Evolutionary conservation across 805 yeast genomes (phyloP).

Genomic region (Ogataea polymorpha): DNA sequence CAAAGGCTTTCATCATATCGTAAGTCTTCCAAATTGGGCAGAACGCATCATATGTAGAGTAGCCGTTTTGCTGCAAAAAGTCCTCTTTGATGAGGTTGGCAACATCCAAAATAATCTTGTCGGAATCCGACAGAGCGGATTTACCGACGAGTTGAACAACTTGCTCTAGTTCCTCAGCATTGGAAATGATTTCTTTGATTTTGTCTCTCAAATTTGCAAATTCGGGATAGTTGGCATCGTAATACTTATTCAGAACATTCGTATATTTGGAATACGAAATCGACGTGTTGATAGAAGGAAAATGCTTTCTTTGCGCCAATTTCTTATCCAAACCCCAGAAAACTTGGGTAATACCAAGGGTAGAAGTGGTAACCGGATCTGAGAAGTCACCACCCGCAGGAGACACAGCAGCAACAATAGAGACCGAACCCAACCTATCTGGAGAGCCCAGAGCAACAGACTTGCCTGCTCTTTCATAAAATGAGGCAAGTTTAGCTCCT

Average conservation of each 20-base stretch:
- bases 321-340: conserved; percentile 99
- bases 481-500: conserved; percentile 98
- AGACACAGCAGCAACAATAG: conserved; percentile 99
- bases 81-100: conserved; percentile 91
- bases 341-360: conserved; percentile 99
- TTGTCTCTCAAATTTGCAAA: conserved; percentile 87
- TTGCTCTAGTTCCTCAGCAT: conserved; percentile 98
- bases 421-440: conserved; percentile 93
- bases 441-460: conserved; percentile 96
- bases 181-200: conserved; percentile 90
- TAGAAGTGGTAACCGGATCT: conserved; percentile 98
- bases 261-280: conserved; percentile 97
- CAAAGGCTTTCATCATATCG: conserved; percentile 96
- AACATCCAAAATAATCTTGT: conserved; percentile 94
- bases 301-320: conserved; percentile 98
- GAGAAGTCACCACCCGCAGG: conserved; percentile 99
- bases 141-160: conserved; percentile 99
- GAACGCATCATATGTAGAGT: conserved; percentile 96
- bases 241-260: conserved; percentile 77
- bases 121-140: conserved; percentile 94
- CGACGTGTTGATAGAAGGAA: conserved; percentile 97
- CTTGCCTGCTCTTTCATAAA: conserved; percentile 99
- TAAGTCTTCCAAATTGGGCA: conserved; percentile 99
- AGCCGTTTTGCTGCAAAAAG: conserved; percentile 98
- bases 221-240: conserved; percentile 83